Evolutionary conservation across 345 rosid species (phyloP).

Genomic region (Lagerstroemia speciosa): DNA sequence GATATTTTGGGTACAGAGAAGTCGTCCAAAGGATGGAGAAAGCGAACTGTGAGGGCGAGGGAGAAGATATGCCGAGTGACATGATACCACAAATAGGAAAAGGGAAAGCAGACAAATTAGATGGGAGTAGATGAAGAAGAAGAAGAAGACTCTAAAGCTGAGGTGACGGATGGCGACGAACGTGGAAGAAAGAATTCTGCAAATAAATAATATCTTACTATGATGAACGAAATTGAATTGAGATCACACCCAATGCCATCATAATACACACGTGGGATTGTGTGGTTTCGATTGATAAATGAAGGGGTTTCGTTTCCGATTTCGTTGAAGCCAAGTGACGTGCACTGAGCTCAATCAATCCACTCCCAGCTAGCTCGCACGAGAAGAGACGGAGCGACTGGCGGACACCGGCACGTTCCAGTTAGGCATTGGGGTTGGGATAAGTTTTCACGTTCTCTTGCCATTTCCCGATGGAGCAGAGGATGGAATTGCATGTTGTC

Average conservation of each 20-base stretch:
- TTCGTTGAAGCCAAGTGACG: constrained; percentile 4
- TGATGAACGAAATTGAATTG: too few relatives aligned
- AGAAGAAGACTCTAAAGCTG: neutral
- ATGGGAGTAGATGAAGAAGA: neutral
- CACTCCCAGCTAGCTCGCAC: constrained; percentile 2
- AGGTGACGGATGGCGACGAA: neutral
- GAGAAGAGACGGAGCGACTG: neutral
- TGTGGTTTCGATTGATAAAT: too few relatives aligned
- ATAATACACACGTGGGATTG: too few relatives aligned
- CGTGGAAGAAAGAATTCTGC: constrained; percentile 2
- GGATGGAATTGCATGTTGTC: too few relatives aligned
- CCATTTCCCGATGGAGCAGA: neutral
- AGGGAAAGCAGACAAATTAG: neutral
- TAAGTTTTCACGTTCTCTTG: neutral
- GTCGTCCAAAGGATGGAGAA: neutral
- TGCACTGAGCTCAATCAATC: neutral
- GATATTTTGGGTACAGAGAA: constrained; percentile 1
- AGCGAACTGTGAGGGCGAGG: neutral
- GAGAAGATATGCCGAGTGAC: constrained; percentile 1
- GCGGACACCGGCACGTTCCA: constrained; percentile 6
- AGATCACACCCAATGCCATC: too few relatives aligned
- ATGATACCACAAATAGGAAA: neutral
- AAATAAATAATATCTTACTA: too few relatives aligned
- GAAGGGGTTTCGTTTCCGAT: neutral
- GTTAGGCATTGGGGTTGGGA: constrained; percentile 1